Conservation (phyloP, 1,284 basidiomycete genomes). For the Cryptococcus maquisensis region DNA sequence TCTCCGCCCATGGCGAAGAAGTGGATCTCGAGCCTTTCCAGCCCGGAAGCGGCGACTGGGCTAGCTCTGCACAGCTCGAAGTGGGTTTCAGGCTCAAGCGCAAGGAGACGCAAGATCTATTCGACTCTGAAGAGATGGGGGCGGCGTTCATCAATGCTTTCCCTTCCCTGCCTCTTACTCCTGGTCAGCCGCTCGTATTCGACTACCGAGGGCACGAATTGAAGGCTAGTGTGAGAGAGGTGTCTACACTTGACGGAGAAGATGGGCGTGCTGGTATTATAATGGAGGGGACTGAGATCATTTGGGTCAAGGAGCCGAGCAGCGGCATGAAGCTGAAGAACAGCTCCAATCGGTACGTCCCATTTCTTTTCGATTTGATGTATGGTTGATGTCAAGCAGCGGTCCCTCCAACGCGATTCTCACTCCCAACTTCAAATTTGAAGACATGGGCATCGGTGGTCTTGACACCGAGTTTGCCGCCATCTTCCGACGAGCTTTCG, state of each 20-base stretch:
- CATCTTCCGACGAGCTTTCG: conserved; percentile 98
- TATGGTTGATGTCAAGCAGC: conserved; percentile 48
- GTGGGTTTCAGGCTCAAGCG: conserved; percentile 65
- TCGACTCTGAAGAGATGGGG: conserved; percentile 80
- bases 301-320: conserved; percentile 76
- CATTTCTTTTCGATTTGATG: background rate
- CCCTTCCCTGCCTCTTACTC: conserved; percentile 55
- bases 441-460: conserved; percentile 99
- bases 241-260: conserved; percentile 54
- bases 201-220: conserved; percentile 88
- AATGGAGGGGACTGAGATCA: conserved; percentile 87
- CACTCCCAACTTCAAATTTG: conserved; percentile 98
- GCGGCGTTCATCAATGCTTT: conserved; percentile 70
- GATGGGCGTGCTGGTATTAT: conserved; percentile 68
- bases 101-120: conserved; percentile 64
- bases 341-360: conserved; percentile 74
- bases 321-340: conserved; percentile 87
- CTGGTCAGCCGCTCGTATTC: conserved; percentile 73
- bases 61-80: conserved; percentile 73
- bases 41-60: conserved; percentile 60
- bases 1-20: conserved; percentile 70
- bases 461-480: conserved; percentile 91
- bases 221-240: conserved; percentile 64
- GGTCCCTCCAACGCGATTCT: conserved; percentile 92
- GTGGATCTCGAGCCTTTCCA: conserved; percentile 67